These are phyloP conservation scores for Quercus wislizeni DNA, from an alignment of 306 rosid genomes.

Conservation along the genomic window DNA sequence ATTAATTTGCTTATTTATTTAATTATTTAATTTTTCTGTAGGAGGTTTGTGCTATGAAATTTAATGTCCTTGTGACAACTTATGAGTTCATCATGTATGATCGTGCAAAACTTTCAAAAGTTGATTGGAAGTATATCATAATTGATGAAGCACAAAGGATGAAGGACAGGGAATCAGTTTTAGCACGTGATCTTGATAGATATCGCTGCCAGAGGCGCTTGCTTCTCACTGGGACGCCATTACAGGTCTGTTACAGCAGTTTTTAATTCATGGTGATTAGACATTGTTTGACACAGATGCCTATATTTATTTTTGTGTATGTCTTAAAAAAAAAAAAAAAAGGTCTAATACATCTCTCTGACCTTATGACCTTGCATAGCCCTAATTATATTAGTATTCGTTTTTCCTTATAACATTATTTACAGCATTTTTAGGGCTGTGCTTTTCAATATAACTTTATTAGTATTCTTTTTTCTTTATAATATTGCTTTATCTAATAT, in stretches of 20 bases:
- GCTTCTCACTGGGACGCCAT: slow-evolving; percentile 96
- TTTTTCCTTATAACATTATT: neutral
- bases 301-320: neutral
- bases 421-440: neutral
- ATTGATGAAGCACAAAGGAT: slow-evolving; percentile 99
- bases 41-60: slow-evolving; percentile 95
- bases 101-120: slow-evolving; percentile 89
- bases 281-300: neutral
- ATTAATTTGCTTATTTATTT: slow-evolving; percentile 1
- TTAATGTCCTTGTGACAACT: slow-evolving; percentile 97
- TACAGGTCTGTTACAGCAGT: slow-evolving; percentile 57
- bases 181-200: slow-evolving; percentile 98
- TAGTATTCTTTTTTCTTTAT: neutral
- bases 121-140: slow-evolving; percentile 95
- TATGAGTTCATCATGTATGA: slow-evolving; percentile 99
- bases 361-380: neutral
- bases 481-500: neutral
- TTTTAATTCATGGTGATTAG: slow-evolving; percentile 9
- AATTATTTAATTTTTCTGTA: slow-evolving; percentile 16
- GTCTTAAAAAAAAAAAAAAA: neutral
- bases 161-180: slow-evolving; percentile 97
- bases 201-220: slow-evolving; percentile 94
- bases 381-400: neutral
- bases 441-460: neutral
- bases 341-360: too few species aligned